A percentile compares a stretch with the other conserved stretches of the same genome.
Evolutionary conservation across 331 rosid species (phyloP).

Genomic region (Arachis monticola): DNA sequence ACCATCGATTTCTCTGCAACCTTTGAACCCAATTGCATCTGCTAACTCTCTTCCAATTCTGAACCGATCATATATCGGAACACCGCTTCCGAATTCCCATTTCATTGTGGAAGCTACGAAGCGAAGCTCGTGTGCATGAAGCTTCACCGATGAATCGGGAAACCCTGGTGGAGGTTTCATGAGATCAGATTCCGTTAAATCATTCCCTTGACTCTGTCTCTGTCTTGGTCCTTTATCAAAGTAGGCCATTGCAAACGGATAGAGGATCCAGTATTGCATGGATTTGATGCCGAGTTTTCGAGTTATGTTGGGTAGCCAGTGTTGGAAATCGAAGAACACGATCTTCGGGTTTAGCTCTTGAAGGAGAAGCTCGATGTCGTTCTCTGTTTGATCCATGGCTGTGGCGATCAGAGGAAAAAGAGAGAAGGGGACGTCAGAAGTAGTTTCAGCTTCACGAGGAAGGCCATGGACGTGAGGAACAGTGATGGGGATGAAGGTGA

Average conservation of each 20-base stretch:
- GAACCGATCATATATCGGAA: slow-evolving; percentile 24
- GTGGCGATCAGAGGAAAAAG: slow-evolving; percentile 27
- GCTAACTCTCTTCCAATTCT: background rate
- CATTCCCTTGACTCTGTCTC: background rate
- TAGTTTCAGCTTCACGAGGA: slow-evolving; percentile 46
- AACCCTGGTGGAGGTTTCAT: background rate
- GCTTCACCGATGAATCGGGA: slow-evolving; percentile 26
- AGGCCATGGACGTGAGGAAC: slow-evolving; percentile 49
- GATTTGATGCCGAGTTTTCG: slow-evolving; percentile 19
- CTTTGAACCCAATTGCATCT: slow-evolving; percentile 51
- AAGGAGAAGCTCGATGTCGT: slow-evolving; percentile 29
- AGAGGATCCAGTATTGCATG: background rate
- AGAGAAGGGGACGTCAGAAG: slow-evolving; percentile 41
- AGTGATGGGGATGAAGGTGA: slow-evolving; percentile 44
- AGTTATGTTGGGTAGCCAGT: slow-evolving; percentile 17
- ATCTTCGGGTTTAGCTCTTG: background rate
- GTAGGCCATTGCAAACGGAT: slow-evolving; percentile 22
- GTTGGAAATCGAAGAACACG: slow-evolving; percentile 10
- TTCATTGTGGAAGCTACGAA: background rate
- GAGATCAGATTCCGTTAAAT: slow-evolving; percentile 9
- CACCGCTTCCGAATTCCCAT: slow-evolving; percentile 4
- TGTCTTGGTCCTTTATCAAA: background rate
- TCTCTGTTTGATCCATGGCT: slow-evolving; percentile 48
- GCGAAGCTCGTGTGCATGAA: slow-evolving; percentile 25
- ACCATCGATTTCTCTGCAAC: slow-evolving; percentile 50